These are phyloP conservation scores for Aspergillus transmontanensis DNA, from an alignment of 2,329 filamentous ascomycete species.

Conservation along the genomic window DNA sequence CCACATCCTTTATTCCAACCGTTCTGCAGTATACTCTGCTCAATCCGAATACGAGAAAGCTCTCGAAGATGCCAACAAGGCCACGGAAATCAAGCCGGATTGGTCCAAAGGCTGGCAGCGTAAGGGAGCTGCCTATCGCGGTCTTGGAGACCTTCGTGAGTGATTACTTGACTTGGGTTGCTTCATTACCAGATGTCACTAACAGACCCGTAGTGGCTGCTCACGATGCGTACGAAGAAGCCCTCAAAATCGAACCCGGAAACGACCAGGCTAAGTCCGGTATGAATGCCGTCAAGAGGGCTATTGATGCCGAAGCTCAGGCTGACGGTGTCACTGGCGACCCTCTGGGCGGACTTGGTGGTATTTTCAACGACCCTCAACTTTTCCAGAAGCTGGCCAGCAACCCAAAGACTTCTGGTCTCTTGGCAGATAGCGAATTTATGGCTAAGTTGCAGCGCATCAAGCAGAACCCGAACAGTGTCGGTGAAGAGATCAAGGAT, in stretches of 20 bases:
- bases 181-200: neutral
- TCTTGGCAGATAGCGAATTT: conserved; percentile 81
- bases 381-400: conserved; percentile 85
- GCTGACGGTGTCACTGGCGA: conserved; percentile 65
- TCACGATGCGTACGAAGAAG: conserved; percentile 87
- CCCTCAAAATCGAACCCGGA: conserved; percentile 86
- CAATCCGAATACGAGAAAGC: conserved; percentile 86
- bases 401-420: conserved; percentile 88
- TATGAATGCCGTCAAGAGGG: conserved; percentile 79
- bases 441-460: conserved; percentile 86
- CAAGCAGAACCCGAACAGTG: conserved; percentile 76
- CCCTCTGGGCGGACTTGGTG: conserved; percentile 75
- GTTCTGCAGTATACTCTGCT: conserved; percentile 84
- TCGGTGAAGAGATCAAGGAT: conserved; percentile 81
- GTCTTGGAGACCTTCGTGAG: conserved; percentile 75
- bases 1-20: conserved; percentile 97
- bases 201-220: conserved; percentile 62
- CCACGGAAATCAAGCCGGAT: conserved; percentile 91
- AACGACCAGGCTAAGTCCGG: conserved; percentile 94
- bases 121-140: conserved; percentile 89
- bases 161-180: conserved; percentile 5
- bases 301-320: conserved; percentile 75
- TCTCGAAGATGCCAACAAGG: conserved; percentile 87
- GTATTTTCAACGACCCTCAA: conserved; percentile 93
- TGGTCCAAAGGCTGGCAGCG: conserved; percentile 97